Evolutionary conservation across 208 protist species (phyloP).

Genomic region (Acanthamoeba royreba): DNA sequence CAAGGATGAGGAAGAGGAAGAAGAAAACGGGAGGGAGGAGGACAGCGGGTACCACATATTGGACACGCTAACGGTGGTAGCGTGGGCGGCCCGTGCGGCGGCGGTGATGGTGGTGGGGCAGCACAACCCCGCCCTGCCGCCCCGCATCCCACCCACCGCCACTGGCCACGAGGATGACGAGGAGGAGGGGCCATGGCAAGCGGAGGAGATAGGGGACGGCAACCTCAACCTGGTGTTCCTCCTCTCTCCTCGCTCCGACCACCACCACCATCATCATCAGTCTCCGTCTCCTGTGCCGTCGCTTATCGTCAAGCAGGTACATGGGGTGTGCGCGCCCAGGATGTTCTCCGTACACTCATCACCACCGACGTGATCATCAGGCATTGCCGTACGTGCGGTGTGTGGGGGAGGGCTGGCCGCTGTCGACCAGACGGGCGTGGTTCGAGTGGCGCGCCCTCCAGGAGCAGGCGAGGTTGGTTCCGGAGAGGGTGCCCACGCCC

Average conservation of each 20-base stretch:
- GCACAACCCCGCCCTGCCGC: no score
- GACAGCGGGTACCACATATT: no score
- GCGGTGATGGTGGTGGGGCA: no score
- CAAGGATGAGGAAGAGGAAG: no score
- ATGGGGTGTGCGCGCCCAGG: background rate
- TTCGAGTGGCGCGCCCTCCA: slow-evolving; percentile 1
- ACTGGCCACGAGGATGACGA: no score
- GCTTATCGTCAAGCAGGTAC: slow-evolving; percentile 24
- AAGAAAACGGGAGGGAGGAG: no score
- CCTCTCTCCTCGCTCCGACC: background rate
- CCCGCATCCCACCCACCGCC: no score
- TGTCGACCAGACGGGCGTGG: slow-evolving; percentile 13
- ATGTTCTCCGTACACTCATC: background rate
- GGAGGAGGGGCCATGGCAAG: no score
- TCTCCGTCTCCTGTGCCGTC: no score
- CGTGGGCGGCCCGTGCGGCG: no score
- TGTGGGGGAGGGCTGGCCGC: slow-evolving; percentile 26
- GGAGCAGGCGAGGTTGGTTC: background rate
- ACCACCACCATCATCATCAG: no score
- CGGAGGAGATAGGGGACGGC: slow-evolving; percentile 10
- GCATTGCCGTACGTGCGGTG: slow-evolving; percentile 38
- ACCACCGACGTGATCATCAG: background rate
- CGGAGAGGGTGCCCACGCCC: background rate
- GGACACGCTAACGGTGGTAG: no score
- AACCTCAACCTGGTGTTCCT: slow-evolving; percentile 49